Base-by-base conservation (phyloP, 176 grass and related monocot species). In the Dendrocalamus sinicus region DNA sequence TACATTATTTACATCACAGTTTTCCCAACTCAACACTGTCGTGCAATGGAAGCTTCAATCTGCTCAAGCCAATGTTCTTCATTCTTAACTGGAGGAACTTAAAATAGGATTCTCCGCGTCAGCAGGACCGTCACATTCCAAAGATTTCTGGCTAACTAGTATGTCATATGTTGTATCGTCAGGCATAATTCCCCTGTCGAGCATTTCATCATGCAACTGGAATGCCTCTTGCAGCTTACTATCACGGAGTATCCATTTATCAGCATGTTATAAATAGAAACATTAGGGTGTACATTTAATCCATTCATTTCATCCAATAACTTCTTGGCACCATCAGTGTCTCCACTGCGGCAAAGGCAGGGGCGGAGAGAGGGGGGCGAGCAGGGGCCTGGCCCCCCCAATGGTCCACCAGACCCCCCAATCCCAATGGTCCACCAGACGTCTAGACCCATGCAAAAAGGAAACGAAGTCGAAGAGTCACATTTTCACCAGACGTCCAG, bases 161-260 rank as follows among this genome's bases (percentile, higher is more conserved):
- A 94, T 89, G 67, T 90, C 89, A 83, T 90, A 73, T 55, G 95
- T 95, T 73, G 80, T 79, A 71, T 90, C 80, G 88, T 95, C 82
- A 55, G 95, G 91, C 54, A 83, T n/a, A 55, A 97, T 72, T 72
- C 91, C 91, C 30, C 85, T 91, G 5, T 89, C 81, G 17, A 95
- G 91, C 95, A 97, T 97, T 80, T 97, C 85, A 93, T 88, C 95
- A 82, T 97, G 87, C 83, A 97, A 79, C 41, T 30, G 83, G 85
- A 93, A 97, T 35, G 92, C 95, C 78, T 93, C 95, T 75, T 93
- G 84, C 39, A 97, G 82, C 52, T 93, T 26, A 26, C 89, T 80
- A 70, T 91, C 67, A 61, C 87, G 91, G 40, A 67, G 57, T 85
- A 86, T 81, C 83, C 88, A 39, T 91, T 93, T 72, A 97, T 95